Base-by-base conservation (phyloP, 176 grass and related monocot species). In the Cenchrus americanus region DNA sequence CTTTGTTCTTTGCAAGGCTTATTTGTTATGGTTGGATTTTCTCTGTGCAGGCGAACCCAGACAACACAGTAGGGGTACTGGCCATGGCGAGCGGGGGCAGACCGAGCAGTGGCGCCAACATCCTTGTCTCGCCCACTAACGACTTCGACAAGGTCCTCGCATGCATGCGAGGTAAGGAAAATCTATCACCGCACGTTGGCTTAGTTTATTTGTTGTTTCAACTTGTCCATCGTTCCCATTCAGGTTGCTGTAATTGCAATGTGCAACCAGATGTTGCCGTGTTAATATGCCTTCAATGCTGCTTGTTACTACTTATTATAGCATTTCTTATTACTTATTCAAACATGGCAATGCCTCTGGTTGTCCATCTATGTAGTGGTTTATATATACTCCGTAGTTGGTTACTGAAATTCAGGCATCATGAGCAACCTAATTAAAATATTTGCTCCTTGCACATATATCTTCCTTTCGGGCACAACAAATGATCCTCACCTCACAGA, bases 31-130 rank as follows among this genome's bases (percentile, higher is more conserved):
- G 14, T 14, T 73, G 23, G 27, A 32, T 13, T 69, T 72, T 17
- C 27, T 34, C 19, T 10, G 10, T 34, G 51, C 81, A 92, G 85
- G 82, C 63, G 13, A 88, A 90, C 85, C 89, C 66, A 27, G 64
- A 88, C 55, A 94, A 86, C 73, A 88, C 82, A 53, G 87, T 90
- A 18, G 93, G 93, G 32, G 80, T 94, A 23, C 49, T 92, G 78
- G 83, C 90, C 66, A 94, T 92, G 93, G 90, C 87, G 8, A 87
- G 93, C 71, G 78, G 47, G 47, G 10, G 43, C 6, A 44, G 90
- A 30, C 34, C 34, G 34, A 3, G 34, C 34, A 37, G 34, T 37
- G 87, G 82, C 18, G 85, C 81, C 60, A 69, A 79, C 41, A 87
- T 92, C 34, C 77, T 90, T 43, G 81, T 90, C 68, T 84, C 87